Percentiles rank a stretch among this genome's conserved stretches.
phyloP scores from a whole-genome alignment of 2,329 filamentous ascomycete species.

The Pseudogymnoascus sp. region DNA sequence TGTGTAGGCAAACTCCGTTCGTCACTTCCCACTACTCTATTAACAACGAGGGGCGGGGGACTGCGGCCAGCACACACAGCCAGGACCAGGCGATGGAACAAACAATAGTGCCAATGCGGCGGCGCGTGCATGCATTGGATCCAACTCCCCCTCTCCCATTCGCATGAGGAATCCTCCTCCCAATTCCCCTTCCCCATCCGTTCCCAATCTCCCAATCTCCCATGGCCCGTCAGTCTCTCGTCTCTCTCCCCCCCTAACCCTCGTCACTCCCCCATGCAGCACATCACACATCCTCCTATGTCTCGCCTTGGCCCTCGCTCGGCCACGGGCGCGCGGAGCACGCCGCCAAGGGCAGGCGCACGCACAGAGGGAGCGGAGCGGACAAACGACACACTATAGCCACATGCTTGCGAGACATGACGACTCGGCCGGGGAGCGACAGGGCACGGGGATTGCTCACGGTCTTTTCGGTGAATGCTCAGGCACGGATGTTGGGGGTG shows the following conservation, averaged over 20 bases:
- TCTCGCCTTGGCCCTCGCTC: neutral
- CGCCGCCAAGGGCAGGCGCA: neutral
- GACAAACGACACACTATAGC: neutral
- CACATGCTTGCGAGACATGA: slow-evolving; percentile 2
- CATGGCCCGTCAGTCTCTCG: neutral
- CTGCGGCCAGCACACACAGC: neutral
- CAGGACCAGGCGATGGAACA: neutral
- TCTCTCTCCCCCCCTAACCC: neutral
- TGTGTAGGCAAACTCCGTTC: neutral
- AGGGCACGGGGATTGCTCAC: neutral
- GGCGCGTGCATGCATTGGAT: slow-evolving; percentile 1
- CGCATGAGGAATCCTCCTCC: neutral
- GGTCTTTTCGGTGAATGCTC: neutral
- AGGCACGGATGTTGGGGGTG: neutral
- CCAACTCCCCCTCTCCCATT: neutral
- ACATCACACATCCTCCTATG: neutral
- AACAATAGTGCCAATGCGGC: neutral
- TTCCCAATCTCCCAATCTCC: neutral
- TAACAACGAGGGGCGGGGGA: neutral
- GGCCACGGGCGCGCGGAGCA: neutral
- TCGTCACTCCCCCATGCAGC: neutral
- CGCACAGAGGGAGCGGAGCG: neutral
- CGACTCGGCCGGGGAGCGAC: neutral
- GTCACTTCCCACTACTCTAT: neutral
- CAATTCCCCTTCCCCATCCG: neutral